Conservation (phyloP, 371 early-diverging fungal species). For the Mortierella sp. region DNA sequence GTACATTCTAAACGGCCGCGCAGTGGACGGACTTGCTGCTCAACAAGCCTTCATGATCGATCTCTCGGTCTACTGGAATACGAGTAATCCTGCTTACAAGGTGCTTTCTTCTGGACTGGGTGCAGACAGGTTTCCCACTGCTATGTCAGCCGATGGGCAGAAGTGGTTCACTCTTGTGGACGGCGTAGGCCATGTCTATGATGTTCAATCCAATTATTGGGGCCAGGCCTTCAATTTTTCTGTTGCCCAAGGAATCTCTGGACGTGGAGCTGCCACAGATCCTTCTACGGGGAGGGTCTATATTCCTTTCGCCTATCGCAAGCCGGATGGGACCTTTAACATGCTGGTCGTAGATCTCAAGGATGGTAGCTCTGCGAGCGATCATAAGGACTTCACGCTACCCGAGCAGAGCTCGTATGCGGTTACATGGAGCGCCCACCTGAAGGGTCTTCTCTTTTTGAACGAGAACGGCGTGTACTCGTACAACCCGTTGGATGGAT, state of each 20-base stretch:
- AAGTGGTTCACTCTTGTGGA: slow-evolving; percentile 5
- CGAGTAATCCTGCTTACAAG: slow-evolving; percentile 2
- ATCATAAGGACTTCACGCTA: background rate
- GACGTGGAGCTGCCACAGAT: slow-evolving; percentile 5
- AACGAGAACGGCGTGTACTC: background rate
- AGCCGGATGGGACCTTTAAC: background rate
- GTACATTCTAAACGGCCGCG: background rate
- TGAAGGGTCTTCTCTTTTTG: background rate
- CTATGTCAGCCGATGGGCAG: background rate
- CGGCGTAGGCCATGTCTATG: background rate
- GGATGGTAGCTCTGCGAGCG: too few relatives aligned
- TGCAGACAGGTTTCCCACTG: background rate
- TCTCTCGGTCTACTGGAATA: slow-evolving; percentile 21
- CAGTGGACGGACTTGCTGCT: background rate
- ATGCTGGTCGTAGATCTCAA: background rate
- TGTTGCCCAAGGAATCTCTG: background rate
- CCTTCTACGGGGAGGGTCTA: slow-evolving; percentile 7
- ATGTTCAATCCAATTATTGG: background rate
- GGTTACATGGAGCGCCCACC: background rate
- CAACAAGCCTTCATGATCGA: slow-evolving; percentile 17
- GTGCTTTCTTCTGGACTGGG: slow-evolving; percentile 9
- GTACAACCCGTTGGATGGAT: background rate
- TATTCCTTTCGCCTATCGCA: background rate
- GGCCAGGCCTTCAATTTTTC: background rate
- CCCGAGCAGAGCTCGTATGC: background rate